Conservation (phyloP, 768 basidiomycete species). For the Lactarius pseudohatsudake region DNA sequence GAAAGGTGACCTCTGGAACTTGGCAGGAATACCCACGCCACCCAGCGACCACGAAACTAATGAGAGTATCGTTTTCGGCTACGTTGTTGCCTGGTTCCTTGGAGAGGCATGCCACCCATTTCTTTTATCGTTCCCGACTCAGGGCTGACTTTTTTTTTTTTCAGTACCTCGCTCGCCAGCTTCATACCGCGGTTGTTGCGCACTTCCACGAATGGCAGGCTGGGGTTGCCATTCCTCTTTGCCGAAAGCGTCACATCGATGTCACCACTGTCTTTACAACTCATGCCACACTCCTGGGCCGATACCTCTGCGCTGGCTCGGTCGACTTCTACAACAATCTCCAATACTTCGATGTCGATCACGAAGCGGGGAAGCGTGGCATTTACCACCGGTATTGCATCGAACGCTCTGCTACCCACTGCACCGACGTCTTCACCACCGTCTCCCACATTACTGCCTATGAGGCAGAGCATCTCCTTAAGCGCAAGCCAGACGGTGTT, state of each 20-base stretch:
- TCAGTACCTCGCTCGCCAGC: conserved; percentile 80
- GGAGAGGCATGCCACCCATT: conserved; percentile 69
- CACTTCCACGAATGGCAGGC: conserved; percentile 99
- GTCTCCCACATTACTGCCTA: conserved; percentile 98
- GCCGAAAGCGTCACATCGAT: conserved; percentile 95
- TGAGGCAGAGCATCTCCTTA: conserved; percentile 93
- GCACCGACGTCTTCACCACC: conserved; percentile 97
- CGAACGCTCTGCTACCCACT: conserved; percentile 91
- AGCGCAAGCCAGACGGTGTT: conserved; percentile 96
- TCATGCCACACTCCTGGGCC: conserved; percentile 96
- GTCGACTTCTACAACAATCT: conserved; percentile 99
- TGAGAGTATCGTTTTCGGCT: conserved; percentile 96
- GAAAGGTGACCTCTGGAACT: conserved; percentile 98
- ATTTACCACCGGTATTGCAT: conserved; percentile 99
- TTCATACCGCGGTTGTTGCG: conserved; percentile 84
- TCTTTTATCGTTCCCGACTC: conserved; percentile 6
- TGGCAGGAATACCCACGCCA: conserved; percentile 96
- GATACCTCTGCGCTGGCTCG: conserved; percentile 96
- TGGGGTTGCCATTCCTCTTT: conserved; percentile 90
- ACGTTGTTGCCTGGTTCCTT: conserved; percentile 99
- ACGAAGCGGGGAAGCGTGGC: conserved; percentile 97
- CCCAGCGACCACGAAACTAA: conserved; percentile 98
- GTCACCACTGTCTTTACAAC: conserved; percentile 99
- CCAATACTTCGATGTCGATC: conserved; percentile 99
- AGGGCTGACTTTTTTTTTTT: conserved; percentile 17